Conservation (phyloP, 2,329 filamentous ascomycete species). For the Orbilia oligospora region DNA sequence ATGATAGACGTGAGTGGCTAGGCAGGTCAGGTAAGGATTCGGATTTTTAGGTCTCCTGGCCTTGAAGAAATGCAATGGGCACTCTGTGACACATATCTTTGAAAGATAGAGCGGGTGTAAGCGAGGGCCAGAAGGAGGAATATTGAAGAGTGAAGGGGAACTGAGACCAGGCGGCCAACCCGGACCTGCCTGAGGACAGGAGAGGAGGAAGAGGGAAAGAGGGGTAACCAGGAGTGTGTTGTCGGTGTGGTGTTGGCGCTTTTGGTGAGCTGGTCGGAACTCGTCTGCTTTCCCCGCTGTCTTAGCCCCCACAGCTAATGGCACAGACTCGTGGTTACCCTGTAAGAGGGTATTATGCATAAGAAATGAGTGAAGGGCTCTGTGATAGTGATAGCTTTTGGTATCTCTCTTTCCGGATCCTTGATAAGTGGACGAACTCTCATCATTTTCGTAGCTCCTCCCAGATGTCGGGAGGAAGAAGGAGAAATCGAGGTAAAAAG, state of each 20-base stretch:
- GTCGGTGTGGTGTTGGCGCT: conserved; percentile 48
- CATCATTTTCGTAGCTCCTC: conserved; percentile 43
- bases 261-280: conserved; percentile 53
- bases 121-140: conserved; percentile 29
- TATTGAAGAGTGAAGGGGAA: conserved; percentile 4
- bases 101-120: conserved; percentile 25
- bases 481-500: background rate
- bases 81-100: conserved; percentile 43
- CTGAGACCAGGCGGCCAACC: conserved; percentile 27
- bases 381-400: conserved; percentile 1
- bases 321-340: conserved; percentile 13
- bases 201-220: conserved; percentile 34
- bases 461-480: conserved; percentile 17
- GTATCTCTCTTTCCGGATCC: conserved; percentile 32
- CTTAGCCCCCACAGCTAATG: conserved; percentile 36
- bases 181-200: conserved; percentile 37
- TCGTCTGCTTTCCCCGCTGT: conserved; percentile 54
- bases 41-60: conserved; percentile 30
- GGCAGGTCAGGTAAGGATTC: conserved; percentile 28
- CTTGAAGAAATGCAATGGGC: background rate
- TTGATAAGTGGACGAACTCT: conserved; percentile 23
- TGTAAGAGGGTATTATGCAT: conserved; percentile 2
- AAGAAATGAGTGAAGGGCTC: conserved; percentile 15
- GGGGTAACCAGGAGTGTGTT: conserved; percentile 43
- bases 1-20: conserved; percentile 43